Conservation (phyloP, 768 basidiomycete genomes). For the Calocera cornea region DNA sequence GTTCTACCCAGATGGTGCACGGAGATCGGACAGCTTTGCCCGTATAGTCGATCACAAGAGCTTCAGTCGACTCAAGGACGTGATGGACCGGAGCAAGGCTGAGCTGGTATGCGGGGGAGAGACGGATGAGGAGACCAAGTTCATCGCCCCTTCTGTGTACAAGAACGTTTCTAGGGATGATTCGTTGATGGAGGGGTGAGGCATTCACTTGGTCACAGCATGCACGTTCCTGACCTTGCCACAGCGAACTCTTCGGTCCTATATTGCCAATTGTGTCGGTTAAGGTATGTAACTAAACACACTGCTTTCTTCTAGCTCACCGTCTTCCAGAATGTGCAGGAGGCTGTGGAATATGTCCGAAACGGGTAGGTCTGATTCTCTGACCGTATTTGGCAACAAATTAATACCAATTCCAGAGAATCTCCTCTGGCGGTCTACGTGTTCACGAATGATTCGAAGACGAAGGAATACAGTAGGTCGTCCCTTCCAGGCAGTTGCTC, state of each 20-base stretch:
- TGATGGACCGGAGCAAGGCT: slow-evolving; percentile 57
- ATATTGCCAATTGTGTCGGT: slow-evolving; percentile 62
- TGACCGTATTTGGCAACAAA: no score
- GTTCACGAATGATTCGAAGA: slow-evolving; percentile 45
- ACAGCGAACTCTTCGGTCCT: slow-evolving; percentile 82
- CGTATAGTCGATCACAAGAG: slow-evolving; percentile 44
- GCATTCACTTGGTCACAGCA: slow-evolving; percentile 9
- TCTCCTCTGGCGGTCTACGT: slow-evolving; percentile 67
- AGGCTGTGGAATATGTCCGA: not conserved
- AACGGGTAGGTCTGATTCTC: slow-evolving; percentile 1
- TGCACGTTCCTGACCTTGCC: not conserved
- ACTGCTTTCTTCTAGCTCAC: no score
- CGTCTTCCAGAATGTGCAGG: not conserved
- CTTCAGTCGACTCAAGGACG: slow-evolving; percentile 42
- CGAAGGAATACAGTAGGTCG: slow-evolving; percentile 47
- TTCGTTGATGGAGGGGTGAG: slow-evolving; percentile 63
- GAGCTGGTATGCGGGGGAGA: slow-evolving; percentile 51
- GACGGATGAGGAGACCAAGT: slow-evolving; percentile 38
- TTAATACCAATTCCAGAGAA: slow-evolving; percentile 33
- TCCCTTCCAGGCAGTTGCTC: not conserved
- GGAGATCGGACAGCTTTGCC: slow-evolving; percentile 32
- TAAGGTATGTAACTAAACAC: slow-evolving; percentile 29
- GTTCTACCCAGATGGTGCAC: slow-evolving; percentile 42
- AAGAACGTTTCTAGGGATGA: slow-evolving; percentile 48
- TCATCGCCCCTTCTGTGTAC: slow-evolving; percentile 62